Conservation (phyloP, 441 rosid genomes). For the Bocquillonia castaneifolia region DNA sequence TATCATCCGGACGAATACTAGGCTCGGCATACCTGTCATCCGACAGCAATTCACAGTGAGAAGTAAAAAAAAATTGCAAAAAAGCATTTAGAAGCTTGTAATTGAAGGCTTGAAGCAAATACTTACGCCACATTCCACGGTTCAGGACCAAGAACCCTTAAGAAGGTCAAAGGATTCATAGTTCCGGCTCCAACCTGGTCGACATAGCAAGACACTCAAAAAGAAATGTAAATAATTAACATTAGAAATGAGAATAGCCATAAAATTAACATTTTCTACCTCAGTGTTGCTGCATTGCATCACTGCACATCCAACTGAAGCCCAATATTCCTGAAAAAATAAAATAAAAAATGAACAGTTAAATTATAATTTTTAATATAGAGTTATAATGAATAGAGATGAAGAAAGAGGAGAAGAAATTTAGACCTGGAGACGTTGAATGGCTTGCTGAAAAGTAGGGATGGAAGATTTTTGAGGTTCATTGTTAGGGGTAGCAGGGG, state of each 20-base stretch:
- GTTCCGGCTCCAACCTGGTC: constrained; percentile 95
- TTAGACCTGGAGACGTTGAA: constrained; percentile 80
- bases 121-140: constrained; percentile 97
- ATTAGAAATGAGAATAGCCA: neutral
- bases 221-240: neutral
- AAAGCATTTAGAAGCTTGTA: constrained; percentile 22
- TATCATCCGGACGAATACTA: constrained; percentile 93
- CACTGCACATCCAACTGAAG: constrained; percentile 95
- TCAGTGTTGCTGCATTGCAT: constrained; percentile 99
- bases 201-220: constrained; percentile 17
- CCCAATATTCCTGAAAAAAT: constrained; percentile 78
- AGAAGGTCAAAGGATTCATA: constrained; percentile 90
- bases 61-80: constrained; percentile 1
- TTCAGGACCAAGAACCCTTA: constrained; percentile 96
- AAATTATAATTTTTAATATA: neutral
- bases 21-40: constrained; percentile 74
- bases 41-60: neutral
- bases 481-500: constrained; percentile 29
- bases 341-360: neutral
- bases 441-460: constrained; percentile 90
- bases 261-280: constrained; percentile 30
- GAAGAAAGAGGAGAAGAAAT: neutral
- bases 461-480: constrained; percentile 32
- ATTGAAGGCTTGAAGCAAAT: constrained; percentile 1
- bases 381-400: neutral